Evolutionary conservation across 306 rosid species (phyloP), one percentile per base, ranked within the genome.

Genomic region (Vicia sativa): DNA sequence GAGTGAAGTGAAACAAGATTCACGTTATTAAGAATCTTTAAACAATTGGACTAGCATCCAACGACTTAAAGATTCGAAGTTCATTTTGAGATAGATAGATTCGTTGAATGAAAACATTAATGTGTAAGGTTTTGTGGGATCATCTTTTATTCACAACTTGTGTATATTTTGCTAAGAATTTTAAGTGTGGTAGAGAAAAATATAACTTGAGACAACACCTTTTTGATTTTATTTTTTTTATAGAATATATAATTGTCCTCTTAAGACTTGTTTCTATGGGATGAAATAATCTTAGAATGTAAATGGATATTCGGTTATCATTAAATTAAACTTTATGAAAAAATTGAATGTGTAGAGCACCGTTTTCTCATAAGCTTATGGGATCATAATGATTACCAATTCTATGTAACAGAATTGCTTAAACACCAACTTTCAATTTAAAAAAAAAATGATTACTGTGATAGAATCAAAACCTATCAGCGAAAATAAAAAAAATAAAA

Each of bases 111-210:
- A 43, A 43, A 59, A 76, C 55, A 64, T 69, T 38, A n/a, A 12
- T 55, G 19, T 26, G 19, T 26, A 3, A 16, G 56, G 8, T 28
- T 42, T 42, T 7, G 48, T 39, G 58, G 29, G 55, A 7, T 1
- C 8, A 38, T 71, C 21, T 54, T 18, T 15, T 39, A 18, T 41
- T 62, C 57, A 54, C 11, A 19, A 6, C 7, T 49, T 50, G 37
- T 31, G 37, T 5, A 12, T 43, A 18, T 76, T 71, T 46, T 79
- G 73, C 18, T 48, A 16, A 14, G 85, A 81, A 80, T 78, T 80
- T 80, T 49, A 52, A 54, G 84, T 82, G 91, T 86, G 91, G 89
- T 65, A 70, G 70, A 80, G 79, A 83, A 67, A 64, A 65, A 70
- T 65, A 59, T 26, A 5, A 42, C 44, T 54, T 73, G 3, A 15